Evolutionary conservation across 1,284 basidiomycete genomes (phyloP).

Genomic region (Boletellus deceptivus): DNA sequence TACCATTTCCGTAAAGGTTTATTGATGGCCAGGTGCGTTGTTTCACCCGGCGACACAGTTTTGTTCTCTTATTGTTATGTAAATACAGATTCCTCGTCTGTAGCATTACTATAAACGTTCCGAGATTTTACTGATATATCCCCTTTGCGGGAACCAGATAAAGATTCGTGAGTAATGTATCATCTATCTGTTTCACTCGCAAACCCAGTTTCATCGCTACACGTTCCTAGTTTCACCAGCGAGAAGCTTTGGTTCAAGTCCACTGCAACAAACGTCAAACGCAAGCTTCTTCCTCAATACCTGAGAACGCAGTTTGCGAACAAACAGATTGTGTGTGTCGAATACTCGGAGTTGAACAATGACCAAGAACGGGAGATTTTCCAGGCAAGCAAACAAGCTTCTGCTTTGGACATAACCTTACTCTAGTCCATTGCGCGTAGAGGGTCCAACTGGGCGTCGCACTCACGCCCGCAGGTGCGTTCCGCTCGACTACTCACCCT

Average conservation of each 20-base stretch:
- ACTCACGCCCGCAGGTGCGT: slow-evolving; percentile 45
- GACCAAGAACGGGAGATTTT: slow-evolving; percentile 38
- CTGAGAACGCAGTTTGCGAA: slow-evolving; percentile 36
- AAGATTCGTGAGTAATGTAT: slow-evolving; percentile 38
- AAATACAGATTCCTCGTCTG: slow-evolving; percentile 35
- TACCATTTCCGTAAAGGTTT: slow-evolving; percentile 34
- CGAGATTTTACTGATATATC: slow-evolving; percentile 5
- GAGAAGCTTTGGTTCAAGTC: slow-evolving; percentile 43
- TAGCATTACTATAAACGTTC: slow-evolving; percentile 7
- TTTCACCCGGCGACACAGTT: neutral
- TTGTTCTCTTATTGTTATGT: neutral
- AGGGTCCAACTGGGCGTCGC: slow-evolving; percentile 41
- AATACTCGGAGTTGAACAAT: slow-evolving; percentile 41
- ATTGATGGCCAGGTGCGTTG: slow-evolving; percentile 47
- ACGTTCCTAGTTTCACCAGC: slow-evolving; percentile 30
- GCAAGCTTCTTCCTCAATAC: slow-evolving; percentile 30
- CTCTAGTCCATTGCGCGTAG: slow-evolving; percentile 24
- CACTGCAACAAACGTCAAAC: slow-evolving; percentile 12
- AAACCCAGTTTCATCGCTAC: neutral
- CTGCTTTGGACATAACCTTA: neutral
- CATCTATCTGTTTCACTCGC: neutral
- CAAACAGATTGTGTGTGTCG: slow-evolving; percentile 52
- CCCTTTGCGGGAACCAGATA: slow-evolving; percentile 26
- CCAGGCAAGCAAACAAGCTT: slow-evolving; percentile 24
- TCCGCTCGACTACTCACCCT: neutral